These are phyloP conservation scores for Ephemerocybe angulata DNA, from an alignment of 768 basidiomycete species.

Conservation along the genomic window DNA sequence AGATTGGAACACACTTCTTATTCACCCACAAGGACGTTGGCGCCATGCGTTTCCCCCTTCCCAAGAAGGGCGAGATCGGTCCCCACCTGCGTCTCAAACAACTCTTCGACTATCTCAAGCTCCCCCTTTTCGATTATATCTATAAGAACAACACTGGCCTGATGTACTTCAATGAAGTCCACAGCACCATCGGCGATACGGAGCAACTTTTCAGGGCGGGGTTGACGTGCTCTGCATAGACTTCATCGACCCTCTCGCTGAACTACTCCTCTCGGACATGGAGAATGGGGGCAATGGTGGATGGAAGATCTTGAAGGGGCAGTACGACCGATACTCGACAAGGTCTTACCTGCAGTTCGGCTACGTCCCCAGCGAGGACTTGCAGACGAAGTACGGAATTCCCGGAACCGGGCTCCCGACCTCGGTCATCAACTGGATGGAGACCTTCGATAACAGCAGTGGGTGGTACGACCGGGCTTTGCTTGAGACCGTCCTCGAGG, in stretches of 20 bases:
- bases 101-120: constrained; percentile 4
- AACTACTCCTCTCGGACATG: constrained; percentile 22
- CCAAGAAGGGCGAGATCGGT: neutral
- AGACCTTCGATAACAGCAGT: constrained; percentile 28
- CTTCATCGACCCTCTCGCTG: constrained; percentile 19
- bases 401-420: constrained; percentile 1
- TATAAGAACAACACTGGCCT: neutral
- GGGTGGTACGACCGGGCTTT: constrained; percentile 33
- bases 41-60: constrained; percentile 37
- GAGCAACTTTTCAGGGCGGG: constrained; percentile 2
- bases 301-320: constrained; percentile 21
- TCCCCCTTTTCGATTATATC: neutral
- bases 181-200: neutral
- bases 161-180: constrained; percentile 10
- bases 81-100: constrained; percentile 1
- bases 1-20: neutral
- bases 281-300: constrained; percentile 13
- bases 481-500: constrained; percentile 31
- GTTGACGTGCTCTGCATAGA: constrained; percentile 11
- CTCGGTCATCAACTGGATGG: constrained; percentile 30
- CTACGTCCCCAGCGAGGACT: constrained; percentile 13
- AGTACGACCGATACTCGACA: constrained; percentile 27
- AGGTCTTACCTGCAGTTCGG: constrained; percentile 20
- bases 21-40: constrained; percentile 30
- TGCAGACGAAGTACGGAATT: neutral